Base-by-base conservation (phyloP, 345 rosid species). In the Murraya koenigii region DNA sequence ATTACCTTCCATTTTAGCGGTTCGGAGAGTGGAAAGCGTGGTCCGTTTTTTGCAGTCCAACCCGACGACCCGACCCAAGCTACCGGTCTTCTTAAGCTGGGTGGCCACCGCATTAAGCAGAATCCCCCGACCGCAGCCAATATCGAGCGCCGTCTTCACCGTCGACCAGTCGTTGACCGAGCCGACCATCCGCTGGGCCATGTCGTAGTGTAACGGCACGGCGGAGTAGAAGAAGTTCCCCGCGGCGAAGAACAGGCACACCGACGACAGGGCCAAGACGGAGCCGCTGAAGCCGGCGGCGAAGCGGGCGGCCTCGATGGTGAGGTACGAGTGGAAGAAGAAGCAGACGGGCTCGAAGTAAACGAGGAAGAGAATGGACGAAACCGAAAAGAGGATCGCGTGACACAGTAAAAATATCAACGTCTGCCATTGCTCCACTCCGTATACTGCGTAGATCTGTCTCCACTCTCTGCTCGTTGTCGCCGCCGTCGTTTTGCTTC, bases 81-180 rank as follows among this genome's bases (percentile, higher is more conserved):
- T 95, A 1, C 98, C 98, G 1, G 96, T 88, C 74, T 95, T 95
- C 85, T 95, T 95, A 32, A 95, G 86, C 94, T 95, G 97, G 28
- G 89, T 93, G 47, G 99, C 99, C 81, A 95, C 99, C 74, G 97
- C 79, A 78, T 95, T 95, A 35, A 95, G 87, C 77, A 95, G 44
- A 71, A 95, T 88, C 76, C 99, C 99, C 4, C 96, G 86, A n/a
- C 99, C 99, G 61, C 99, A 95, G 1, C 99, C 99, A 6, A 95
- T 83, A 76, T 95, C 99, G 20, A 95, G 94, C 25, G 97, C 99
- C 54, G 86, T 84, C 88, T 85, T 93, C 74, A 95, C 99, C 19
- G 86, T 82, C 32, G 99, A 93, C 99, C 99, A 95, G 75, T 95
- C 99, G 32, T 39, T 77, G 41, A 95, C 96, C 49, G 89, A 86